These are phyloP conservation scores for Chlorella variabilis DNA, from an alignment of 163 green algal species.

Conservation along the genomic window DNA sequence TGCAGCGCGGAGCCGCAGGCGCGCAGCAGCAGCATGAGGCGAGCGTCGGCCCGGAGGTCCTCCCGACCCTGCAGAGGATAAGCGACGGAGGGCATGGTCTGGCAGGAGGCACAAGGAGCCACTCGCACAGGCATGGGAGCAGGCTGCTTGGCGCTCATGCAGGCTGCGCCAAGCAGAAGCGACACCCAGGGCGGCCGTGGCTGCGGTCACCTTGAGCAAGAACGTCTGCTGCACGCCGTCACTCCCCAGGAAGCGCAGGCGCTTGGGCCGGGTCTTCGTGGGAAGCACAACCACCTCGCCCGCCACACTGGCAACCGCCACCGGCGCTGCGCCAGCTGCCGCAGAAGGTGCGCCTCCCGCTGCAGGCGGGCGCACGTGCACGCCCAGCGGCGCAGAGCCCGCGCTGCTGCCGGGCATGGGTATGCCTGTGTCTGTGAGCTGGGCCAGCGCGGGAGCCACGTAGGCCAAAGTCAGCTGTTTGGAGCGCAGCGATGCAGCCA, in stretches of 20 bases:
- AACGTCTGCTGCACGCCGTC: conserved; percentile 78
- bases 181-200: too few species aligned
- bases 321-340: too few species aligned
- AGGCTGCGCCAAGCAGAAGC: too few species aligned
- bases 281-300: conserved; percentile 59
- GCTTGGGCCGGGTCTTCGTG: conserved; percentile 94
- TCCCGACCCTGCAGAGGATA: conserved; percentile 67
- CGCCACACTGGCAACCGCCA: conserved; percentile 10
- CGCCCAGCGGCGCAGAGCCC: too few species aligned
- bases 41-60: conserved; percentile 87
- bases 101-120: not conserved
- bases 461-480: conserved; percentile 35
- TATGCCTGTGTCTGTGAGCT: conserved; percentile 36
- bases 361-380: too few species aligned
- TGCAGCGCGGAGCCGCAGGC: conserved; percentile 53
- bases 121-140: too few species aligned
- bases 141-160: too few species aligned
- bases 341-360: not conserved
- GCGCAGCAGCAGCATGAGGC: conserved; percentile 84
- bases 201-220: conserved; percentile 88
- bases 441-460: conserved; percentile 50
- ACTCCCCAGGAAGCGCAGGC: conserved; percentile 74
- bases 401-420: conserved; percentile 48
- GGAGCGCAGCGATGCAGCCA: conserved; percentile 31
- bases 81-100: not conserved